Evolutionary conservation across 768 basidiomycete species (phyloP), one percentile per base, ranked within the genome.

Genomic region (Inosperma sp.): DNA sequence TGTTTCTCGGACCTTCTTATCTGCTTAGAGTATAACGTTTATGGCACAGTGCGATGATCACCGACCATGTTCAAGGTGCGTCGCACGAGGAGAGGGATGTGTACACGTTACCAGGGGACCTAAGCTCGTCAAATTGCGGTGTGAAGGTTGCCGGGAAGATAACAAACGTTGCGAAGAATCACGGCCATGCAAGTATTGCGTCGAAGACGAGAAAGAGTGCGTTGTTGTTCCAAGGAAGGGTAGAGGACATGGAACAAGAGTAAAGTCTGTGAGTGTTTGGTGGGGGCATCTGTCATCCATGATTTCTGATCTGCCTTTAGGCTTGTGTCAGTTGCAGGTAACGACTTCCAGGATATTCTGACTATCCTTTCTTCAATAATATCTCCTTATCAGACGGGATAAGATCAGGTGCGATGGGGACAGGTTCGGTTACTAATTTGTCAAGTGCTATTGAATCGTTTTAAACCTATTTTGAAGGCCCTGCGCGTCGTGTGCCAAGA

Each of bases 281-380:
- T 60, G 34, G 27, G 52, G 23, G 17, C 48, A 5, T 47, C 12
- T 3, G 29, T 43, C 49, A 53, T 50, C 47, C 51, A 30, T 19
- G 4, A 35, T 56, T 53, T 49, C 45, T 48, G n/a, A 26, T 25
- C 33, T 33, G n/a, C 30, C 53, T 34, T 21, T 56, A 83, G 82
- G 82, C 82, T 44, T 83, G 82, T 60, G 68, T 74, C 52, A 76
- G 67, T 55, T 83, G 82, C 74, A 81, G 81, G 81, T 72, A 68
- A 65, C 33, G 14, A n/a, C 29, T 44, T 6, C 48, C 35, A 23
- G 22, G n/a, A 41, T 40, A 45, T 30, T 16, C 31, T 31, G 39
- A 5, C 21, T 13, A 7, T 14, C 42, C 31, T 23, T 29, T 41
- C 14, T 17, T 30, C 30, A 26, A 33, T 3, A 49, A 48, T 23